A percentile compares a stretch with the other conserved stretches of the same genome.
phyloP scores from a whole-genome alignment of 805 yeast genomes.

The Lipomyces anomalus region DNA sequence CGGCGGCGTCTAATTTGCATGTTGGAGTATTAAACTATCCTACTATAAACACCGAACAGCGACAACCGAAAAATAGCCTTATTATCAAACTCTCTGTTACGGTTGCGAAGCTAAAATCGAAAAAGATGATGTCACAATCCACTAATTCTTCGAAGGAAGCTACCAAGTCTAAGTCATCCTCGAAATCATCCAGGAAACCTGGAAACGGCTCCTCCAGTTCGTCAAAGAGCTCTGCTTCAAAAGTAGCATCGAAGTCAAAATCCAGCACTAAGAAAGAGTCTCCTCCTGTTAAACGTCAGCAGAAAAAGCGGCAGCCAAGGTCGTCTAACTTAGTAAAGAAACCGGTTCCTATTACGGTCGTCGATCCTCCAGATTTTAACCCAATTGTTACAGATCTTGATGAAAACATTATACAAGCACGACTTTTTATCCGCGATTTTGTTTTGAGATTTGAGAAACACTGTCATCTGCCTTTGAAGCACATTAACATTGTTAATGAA shows the following conservation, averaged over 20 bases:
- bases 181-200: too few relatives aligned
- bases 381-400: constrained; percentile 26
- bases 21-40: too few relatives aligned
- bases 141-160: too few relatives aligned
- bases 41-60: too few relatives aligned
- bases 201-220: too few relatives aligned
- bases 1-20: too few relatives aligned
- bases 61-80: too few relatives aligned
- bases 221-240: too few relatives aligned
- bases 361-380: constrained; percentile 30
- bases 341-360: constrained; percentile 14
- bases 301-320: not conserved
- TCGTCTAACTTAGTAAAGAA: constrained; percentile 4
- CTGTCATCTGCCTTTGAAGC: constrained; percentile 33
- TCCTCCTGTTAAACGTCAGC: not conserved
- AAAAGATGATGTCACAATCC: too few relatives aligned
- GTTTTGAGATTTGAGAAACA: constrained; percentile 36
- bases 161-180: too few relatives aligned
- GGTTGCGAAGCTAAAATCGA: too few relatives aligned
- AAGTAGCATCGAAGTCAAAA: not conserved
- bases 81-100: too few relatives aligned
- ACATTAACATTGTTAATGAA: constrained; percentile 33
- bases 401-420: constrained; percentile 31
- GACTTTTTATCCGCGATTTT: constrained; percentile 35
- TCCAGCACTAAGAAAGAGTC: not conserved